Evolutionary conservation across 177 flowering plant species (phyloP).

Genomic region (Vitis hybrid): DNA sequence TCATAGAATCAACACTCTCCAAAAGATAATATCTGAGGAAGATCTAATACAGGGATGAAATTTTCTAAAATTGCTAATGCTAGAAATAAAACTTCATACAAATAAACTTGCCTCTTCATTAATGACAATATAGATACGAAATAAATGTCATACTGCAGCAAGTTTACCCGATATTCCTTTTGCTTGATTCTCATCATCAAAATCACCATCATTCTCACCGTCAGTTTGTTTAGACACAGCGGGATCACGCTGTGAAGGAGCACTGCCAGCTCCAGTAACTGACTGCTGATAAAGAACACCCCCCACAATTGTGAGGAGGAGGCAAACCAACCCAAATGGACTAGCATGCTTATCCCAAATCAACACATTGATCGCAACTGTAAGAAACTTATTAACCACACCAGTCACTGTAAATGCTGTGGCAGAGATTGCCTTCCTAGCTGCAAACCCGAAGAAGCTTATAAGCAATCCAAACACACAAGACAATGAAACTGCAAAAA

Average conservation of each 20-base stretch:
- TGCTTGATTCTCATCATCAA: conserved; percentile 34
- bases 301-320: conserved; percentile 74
- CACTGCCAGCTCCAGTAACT: conserved; percentile 47
- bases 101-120: neutral
- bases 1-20: neutral
- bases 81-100: neutral
- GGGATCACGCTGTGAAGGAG: conserved; percentile 40
- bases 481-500: conserved; percentile 69
- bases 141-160: conserved; percentile 45
- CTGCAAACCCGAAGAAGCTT: conserved; percentile 94
- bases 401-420: conserved; percentile 98
- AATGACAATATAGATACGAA: neutral
- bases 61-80: neutral
- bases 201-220: conserved; percentile 34
- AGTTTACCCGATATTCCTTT: conserved; percentile 52
- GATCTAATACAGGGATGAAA: conserved; percentile 1
- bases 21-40: neutral
- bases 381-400: conserved; percentile 92
- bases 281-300: conserved; percentile 94
- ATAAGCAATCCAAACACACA: conserved; percentile 88
- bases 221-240: conserved; percentile 37
- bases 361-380: conserved; percentile 81
- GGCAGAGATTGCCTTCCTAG: conserved; percentile 86
- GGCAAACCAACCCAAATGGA: conserved; percentile 79
- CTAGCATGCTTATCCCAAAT: conserved; percentile 99